These are phyloP conservation scores for Thinopyrum obtusiflorum DNA, from an alignment of 202 grass and related monocot genomes.

Conservation along the genomic window DNA sequence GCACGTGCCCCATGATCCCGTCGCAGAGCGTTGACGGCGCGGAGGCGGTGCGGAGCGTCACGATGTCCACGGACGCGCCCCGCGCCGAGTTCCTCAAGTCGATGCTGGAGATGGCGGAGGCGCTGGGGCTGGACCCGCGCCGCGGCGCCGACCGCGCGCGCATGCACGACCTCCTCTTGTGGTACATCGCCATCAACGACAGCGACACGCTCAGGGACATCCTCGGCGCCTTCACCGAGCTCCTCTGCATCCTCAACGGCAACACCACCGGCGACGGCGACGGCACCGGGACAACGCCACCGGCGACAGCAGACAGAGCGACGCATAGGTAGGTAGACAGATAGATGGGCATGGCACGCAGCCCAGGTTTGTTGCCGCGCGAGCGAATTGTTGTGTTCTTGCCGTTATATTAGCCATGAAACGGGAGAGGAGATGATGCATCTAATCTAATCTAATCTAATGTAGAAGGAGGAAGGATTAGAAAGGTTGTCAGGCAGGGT, in stretches of 20 bases:
- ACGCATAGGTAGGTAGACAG: background rate
- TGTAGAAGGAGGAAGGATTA: too few relatives aligned
- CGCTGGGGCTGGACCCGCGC: slow-evolving; percentile 52
- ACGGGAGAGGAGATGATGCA: too few relatives aligned
- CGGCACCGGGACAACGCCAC: background rate
- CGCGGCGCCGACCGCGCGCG: slow-evolving; percentile 44
- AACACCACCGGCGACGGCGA: background rate
- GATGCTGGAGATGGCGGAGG: slow-evolving; percentile 81
- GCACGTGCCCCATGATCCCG: too few relatives aligned
- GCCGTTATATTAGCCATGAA: too few relatives aligned
- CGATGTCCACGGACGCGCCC: slow-evolving; percentile 42
- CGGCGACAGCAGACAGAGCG: background rate
- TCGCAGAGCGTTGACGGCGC: too few relatives aligned
- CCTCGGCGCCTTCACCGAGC: slow-evolving; percentile 69
- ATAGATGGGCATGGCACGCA: background rate
- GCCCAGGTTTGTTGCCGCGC: too few relatives aligned
- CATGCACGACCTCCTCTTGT: slow-evolving; percentile 77
- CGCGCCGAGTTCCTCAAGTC: slow-evolving; percentile 63
- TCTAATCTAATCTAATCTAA: too few relatives aligned
- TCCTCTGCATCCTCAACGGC: slow-evolving; percentile 44
- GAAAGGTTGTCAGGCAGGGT: too few relatives aligned
- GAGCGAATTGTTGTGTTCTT: too few relatives aligned
- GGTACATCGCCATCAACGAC: slow-evolving; percentile 79
- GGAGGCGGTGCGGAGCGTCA: slow-evolving; percentile 50
- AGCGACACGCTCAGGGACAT: slow-evolving; percentile 63